Evolutionary conservation across 148 eudicot species (phyloP), one percentile per base, ranked within the genome.

Genomic region (Agrostemma githago): DNA sequence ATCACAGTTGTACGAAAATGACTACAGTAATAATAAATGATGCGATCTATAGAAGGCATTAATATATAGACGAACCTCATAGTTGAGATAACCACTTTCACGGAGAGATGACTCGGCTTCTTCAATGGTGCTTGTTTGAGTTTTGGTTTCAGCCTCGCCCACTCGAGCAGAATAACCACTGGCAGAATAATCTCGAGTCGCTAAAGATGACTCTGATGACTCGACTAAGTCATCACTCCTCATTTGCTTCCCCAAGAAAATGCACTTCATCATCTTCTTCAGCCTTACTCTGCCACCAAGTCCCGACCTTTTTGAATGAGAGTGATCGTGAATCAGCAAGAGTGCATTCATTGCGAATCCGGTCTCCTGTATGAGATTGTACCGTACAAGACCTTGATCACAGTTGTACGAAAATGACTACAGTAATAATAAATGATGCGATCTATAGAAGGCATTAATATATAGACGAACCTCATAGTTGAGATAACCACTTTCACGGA

Each of bases 101-200:
- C 96, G 93, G 72, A 93, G 93, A 71, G 98, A 90, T 37, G 87
- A 84, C 74, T 93, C 98, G 56, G 98, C 96, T 83, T 93, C 96
- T 82, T 89, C 96, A 57, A 93, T 88, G 70, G 85, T 93, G 78
- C 83, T 86, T 4, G 86, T 58, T 53, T 83, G 86, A 15, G 76
- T 68, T 72, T 84, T 87, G 8, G 72, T 53, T 17, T 80, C 87
- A 69, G 67, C 70, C 68, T 79, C 89, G 17, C 76, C 86, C 64
- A 83, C 88, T 77, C 82, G 80, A 73, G 87, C 85, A 46, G 94
- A 86, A 78, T 41, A 84, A 19, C 89, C 89, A 73, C 86, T 79
- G 1, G 89, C 88, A 16, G 96, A 83, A 74, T 84, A 87, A 73
- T 92, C 97, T 62, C 85, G 85, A 46, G 96, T 83, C 44, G 95